Evolutionary conservation across 495 filamentous ascomycete species (phyloP).

Genomic region (Talaromyces adpressus): DNA sequence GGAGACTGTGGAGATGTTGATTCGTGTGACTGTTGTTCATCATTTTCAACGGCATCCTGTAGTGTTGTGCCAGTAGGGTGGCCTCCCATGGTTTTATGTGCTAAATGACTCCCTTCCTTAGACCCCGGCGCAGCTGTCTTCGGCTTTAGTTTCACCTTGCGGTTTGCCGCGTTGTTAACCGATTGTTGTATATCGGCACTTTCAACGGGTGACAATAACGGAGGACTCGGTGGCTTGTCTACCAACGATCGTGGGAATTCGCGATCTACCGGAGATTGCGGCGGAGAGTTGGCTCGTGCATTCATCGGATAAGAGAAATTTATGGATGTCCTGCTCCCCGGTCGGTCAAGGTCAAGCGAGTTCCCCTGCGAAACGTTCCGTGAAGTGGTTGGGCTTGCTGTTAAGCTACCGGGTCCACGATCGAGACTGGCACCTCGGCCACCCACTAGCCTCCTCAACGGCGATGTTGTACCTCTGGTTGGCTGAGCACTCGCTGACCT

Average conservation of each 20-base stretch:
- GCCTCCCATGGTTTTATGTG: conserved; percentile 23
- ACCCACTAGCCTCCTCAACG: conserved; percentile 29
- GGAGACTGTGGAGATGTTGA: neutral
- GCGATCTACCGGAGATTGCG: conserved; percentile 11
- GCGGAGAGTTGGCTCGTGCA: conserved; percentile 37
- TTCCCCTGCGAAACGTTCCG: conserved; percentile 9
- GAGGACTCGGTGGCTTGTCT: conserved; percentile 12
- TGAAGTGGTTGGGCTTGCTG: conserved; percentile 12
- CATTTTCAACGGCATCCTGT: neutral
- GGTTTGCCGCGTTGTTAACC: conserved; percentile 39
- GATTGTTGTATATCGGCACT: conserved; percentile 24
- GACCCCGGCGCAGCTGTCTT: conserved; percentile 24
- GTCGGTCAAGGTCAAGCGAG: conserved; percentile 41
- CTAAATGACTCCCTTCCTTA: conserved; percentile 38
- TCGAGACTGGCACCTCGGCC: conserved; percentile 41
- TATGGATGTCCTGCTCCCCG: conserved; percentile 59
- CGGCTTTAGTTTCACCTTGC: conserved; percentile 48
- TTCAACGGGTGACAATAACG: conserved; percentile 16
- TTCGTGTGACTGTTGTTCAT: neutral
- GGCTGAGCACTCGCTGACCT: conserved; percentile 51
- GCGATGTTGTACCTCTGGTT: conserved; percentile 39
- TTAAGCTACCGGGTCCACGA: conserved; percentile 20
- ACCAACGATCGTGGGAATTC: conserved; percentile 12
- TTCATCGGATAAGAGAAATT: conserved; percentile 83
- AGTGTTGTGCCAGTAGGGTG: conserved; percentile 31